Evolutionary conservation across 2,329 filamentous ascomycete species (phyloP).

Genomic region (Leptographium procerum): DNA sequence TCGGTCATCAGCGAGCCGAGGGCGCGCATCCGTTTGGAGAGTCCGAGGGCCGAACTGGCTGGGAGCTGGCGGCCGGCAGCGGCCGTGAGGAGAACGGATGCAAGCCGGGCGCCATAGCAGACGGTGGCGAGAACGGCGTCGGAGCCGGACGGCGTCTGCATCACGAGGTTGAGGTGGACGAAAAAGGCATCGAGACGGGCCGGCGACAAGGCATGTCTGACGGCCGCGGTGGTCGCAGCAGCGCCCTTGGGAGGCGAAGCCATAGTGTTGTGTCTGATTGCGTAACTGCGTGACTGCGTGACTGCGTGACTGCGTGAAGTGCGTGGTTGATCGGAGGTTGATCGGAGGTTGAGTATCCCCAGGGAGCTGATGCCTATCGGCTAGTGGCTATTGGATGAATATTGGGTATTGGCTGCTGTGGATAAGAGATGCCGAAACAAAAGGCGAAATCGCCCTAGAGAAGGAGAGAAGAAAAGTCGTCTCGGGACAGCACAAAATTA

Average conservation of each 20-base stretch:
- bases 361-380: no score
- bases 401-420: no score
- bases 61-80: slow-evolving; percentile 43
- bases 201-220: slow-evolving; percentile 9
- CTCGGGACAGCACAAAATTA: no score
- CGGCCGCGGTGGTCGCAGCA: background rate
- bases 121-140: slow-evolving; percentile 58
- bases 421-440: no score
- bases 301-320: no score
- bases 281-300: no score
- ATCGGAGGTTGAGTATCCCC: no score
- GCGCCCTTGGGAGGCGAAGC: background rate
- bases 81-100: slow-evolving; percentile 37
- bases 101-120: slow-evolving; percentile 53
- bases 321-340: no score
- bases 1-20: slow-evolving; percentile 59
- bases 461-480: no score
- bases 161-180: slow-evolving; percentile 46
- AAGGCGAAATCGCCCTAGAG: no score
- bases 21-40: slow-evolving; percentile 42
- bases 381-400: no score
- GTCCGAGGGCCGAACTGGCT: slow-evolving; percentile 35
- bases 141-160: slow-evolving; percentile 57
- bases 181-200: slow-evolving; percentile 41
- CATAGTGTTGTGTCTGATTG: background rate